Base-by-base conservation (phyloP, 371 early-diverging fungal species). In the Mortierella sp. region DNA sequence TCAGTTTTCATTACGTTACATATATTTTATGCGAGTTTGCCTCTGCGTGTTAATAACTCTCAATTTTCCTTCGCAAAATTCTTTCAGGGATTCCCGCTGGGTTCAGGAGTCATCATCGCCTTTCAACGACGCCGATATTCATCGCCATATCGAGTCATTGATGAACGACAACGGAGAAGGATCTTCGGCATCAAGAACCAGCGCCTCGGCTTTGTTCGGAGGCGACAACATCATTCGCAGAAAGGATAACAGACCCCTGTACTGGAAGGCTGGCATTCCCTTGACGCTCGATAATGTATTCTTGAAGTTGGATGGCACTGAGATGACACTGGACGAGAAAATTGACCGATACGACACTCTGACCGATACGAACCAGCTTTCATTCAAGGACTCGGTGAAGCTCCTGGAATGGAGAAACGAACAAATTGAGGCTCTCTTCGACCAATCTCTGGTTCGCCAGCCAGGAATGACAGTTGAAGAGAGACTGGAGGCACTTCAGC, bases 231-330 rank as follows among this genome's bases (percentile, higher is more conserved):
- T 44, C 12, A 81, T 81, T 48, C 70, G 76, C 16, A 65, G 71
- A 44, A 76, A 56, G 51, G 70, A 49, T 63, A 58, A 74, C 27
- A 41, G 51, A 38, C 71, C 79, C 38, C 27, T 78, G 24, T 79
- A 76, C 44, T 85, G 85, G 85, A 79, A 58, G 38, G 56, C 60
- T 27, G 79, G 71, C 24, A 72, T 79, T 55, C 82, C 81, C 4
- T 14, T 85, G 72, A 85, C 85, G 3, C 54, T 74, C 44, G 48
- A 79, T 35, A 85, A 82, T 35, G 75, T 79, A 8, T 85, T 79
- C 54, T 24, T 81, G 70, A 68, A 71, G 8, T 48, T 49, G n/a
- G 79, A 81, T 55, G 82, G 82, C 4, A 29, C 85, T 2, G 70
- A 51, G 32, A 82, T 82, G 82, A 78, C 75, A 11, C 29, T 35